These are phyloP conservation scores for Parafenestella ontariensis DNA, from an alignment of 2,329 filamentous ascomycete genomes.

Conservation along the genomic window DNA sequence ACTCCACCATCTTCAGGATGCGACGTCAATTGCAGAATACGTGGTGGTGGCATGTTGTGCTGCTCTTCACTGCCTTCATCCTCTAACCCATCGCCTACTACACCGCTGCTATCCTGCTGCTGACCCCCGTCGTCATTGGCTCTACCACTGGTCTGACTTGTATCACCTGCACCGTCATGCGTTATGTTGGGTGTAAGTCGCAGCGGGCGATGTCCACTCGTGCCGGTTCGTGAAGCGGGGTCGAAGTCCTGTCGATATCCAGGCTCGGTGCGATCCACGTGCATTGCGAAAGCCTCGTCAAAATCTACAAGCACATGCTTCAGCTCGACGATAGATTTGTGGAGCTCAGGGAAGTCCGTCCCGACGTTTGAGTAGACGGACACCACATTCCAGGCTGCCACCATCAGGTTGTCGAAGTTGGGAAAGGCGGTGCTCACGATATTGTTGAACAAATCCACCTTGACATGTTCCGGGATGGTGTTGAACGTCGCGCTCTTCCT, in stretches of 20 bases:
- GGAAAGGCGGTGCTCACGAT: conserved; percentile 36
- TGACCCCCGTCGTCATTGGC: too few species aligned
- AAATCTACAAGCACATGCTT: conserved; percentile 36
- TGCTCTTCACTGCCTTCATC: neutral
- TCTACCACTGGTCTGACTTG: neutral
- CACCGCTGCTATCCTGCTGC: neutral
- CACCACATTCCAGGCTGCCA: conserved; percentile 42
- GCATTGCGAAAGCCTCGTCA: conserved; percentile 18
- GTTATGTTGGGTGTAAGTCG: neutral
- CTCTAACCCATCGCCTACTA: neutral
- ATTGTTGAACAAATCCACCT: conserved; percentile 37
- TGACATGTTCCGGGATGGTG: conserved; percentile 29
- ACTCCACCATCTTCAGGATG: neutral
- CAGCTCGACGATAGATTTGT: conserved; percentile 33
- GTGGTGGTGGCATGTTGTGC: neutral
- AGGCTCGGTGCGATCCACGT: conserved; percentile 2
- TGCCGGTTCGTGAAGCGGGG: neutral
- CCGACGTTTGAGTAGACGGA: conserved; percentile 35
- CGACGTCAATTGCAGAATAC: neutral
- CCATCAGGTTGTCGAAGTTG: conserved; percentile 40
- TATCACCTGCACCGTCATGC: neutral
- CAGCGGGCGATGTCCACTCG: neutral
- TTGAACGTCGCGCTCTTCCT: conserved; percentile 32
- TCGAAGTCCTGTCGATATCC: conserved; percentile 5
- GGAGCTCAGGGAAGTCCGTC: conserved; percentile 35